phyloP scores from a whole-genome alignment of 192 early-diverging fungal genomes.

The Coemansia sp. region DNA sequence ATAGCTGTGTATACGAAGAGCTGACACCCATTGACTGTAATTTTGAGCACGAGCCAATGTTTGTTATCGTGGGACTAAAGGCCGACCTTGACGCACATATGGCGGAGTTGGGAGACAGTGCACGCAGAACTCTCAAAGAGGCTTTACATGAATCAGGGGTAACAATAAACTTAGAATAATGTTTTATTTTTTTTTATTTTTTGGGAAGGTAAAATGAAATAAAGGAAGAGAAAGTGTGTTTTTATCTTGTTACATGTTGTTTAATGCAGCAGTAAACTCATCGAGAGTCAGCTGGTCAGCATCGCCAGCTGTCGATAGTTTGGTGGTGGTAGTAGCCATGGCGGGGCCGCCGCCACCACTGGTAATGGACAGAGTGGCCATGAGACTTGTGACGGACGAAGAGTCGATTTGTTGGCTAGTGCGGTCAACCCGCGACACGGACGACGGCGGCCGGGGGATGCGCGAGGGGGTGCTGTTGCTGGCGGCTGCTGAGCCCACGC shows the following conservation, averaged over 20 bases:
- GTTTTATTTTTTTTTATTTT: too few species aligned
- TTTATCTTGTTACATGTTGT: constrained; percentile 9
- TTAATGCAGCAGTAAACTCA: constrained; percentile 22
- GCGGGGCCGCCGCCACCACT: not conserved
- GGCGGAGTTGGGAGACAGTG: too few species aligned
- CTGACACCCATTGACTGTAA: too few species aligned
- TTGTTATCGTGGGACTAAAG: too few species aligned
- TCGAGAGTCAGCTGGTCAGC: constrained; percentile 7
- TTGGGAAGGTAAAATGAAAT: not conserved
- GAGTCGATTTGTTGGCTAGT: not conserved
- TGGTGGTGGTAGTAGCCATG: not conserved
- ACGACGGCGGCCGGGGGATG: constrained; percentile 22
- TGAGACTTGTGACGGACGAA: constrained; percentile 3
- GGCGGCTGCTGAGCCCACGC: not conserved
- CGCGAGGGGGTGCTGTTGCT: constrained; percentile 14
- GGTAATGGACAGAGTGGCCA: constrained; percentile 2
- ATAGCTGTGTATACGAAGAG: too few species aligned
- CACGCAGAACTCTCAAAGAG: too few species aligned
- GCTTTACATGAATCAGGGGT: too few species aligned
- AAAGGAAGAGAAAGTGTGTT: not conserved
- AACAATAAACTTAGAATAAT: too few species aligned
- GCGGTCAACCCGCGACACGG: constrained; percentile 1
- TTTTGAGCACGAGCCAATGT: too few species aligned
- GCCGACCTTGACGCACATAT: too few species aligned
- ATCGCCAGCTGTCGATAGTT: not conserved